phyloP scores from a whole-genome alignment of 345 rosid genomes.

The Carallia pectinifolia region DNA sequence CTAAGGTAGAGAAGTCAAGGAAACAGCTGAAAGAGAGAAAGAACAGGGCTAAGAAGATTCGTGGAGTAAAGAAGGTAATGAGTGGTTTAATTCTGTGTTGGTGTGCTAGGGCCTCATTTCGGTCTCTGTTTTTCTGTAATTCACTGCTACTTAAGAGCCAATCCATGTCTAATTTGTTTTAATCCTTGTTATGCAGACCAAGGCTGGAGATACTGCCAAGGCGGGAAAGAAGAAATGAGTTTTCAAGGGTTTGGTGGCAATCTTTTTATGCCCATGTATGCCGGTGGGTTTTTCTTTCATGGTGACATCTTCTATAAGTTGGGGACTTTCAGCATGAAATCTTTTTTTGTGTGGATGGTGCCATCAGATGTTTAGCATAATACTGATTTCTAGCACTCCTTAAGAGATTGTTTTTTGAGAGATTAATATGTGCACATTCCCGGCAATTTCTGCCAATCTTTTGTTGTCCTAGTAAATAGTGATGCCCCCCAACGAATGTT shows the following conservation, averaged over 20 bases:
- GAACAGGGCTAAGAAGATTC: conserved; percentile 91
- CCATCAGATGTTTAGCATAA: not conserved
- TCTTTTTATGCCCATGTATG: not conserved
- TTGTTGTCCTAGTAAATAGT: too few relatives aligned
- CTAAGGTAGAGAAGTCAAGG: conserved; percentile 92
- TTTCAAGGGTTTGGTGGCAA: not conserved
- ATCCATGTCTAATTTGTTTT: too few relatives aligned
- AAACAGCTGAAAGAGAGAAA: conserved; percentile 94
- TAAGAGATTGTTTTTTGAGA: too few relatives aligned
- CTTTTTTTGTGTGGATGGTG: conserved; percentile 7
- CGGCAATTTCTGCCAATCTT: too few relatives aligned
- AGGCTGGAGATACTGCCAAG: conserved; percentile 85
- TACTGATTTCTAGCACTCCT: not conserved
- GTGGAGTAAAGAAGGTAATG: conserved; percentile 94
- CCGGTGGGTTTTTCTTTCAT: not conserved
- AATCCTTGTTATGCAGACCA: conserved; percentile 45
- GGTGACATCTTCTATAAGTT: not conserved
- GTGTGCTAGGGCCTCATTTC: not conserved
- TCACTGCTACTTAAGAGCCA: not conserved
- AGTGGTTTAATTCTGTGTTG: not conserved
- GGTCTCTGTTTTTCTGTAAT: not conserved
- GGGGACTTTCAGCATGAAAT: conserved; percentile 3
- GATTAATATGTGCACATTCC: too few relatives aligned
- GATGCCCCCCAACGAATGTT: too few relatives aligned
- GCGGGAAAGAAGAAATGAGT: conserved; percentile 73